Conservation (phyloP, 2,329 filamentous ascomycete genomes). For the Elsinoe necatrix region DNA sequence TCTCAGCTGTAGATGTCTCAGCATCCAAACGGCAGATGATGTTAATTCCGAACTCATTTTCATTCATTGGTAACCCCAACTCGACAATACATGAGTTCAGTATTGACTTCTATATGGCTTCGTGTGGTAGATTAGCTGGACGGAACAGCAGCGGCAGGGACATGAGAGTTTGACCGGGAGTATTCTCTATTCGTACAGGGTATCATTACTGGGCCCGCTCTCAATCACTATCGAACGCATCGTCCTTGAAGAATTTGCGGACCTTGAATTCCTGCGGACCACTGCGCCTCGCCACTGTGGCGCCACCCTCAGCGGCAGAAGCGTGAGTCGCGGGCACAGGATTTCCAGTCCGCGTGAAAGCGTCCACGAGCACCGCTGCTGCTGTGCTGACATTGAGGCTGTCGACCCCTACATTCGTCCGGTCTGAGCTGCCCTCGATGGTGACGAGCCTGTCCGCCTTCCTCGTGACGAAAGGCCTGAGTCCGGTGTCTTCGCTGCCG, state of each 20-base stretch:
- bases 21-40: not conserved
- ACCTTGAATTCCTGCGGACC: not conserved
- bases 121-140: too few relatives aligned
- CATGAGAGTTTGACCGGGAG: too few relatives aligned
- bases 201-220: not conserved
- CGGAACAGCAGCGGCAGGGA: too few relatives aligned
- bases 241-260: not conserved
- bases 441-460: slow-evolving; percentile 56
- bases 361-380: slow-evolving; percentile 63
- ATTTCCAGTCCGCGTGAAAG: slow-evolving; percentile 44
- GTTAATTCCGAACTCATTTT: not conserved
- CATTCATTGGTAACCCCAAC: too few relatives aligned
- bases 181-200: not conserved
- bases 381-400: slow-evolving; percentile 93
- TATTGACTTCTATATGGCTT: too few relatives aligned
- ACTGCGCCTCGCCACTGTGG: not conserved
- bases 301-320: not conserved
- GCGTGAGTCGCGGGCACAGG: not conserved
- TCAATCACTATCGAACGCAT: not conserved
- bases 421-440: slow-evolving; percentile 41
- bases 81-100: too few relatives aligned
- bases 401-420: slow-evolving; percentile 56
- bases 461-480: slow-evolving; percentile 55
- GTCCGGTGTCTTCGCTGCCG: slow-evolving; percentile 70
- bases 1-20: not conserved